Conservation (phyloP, 495 filamentous ascomycete species). For the Neurospora tetrasperma region DNA sequence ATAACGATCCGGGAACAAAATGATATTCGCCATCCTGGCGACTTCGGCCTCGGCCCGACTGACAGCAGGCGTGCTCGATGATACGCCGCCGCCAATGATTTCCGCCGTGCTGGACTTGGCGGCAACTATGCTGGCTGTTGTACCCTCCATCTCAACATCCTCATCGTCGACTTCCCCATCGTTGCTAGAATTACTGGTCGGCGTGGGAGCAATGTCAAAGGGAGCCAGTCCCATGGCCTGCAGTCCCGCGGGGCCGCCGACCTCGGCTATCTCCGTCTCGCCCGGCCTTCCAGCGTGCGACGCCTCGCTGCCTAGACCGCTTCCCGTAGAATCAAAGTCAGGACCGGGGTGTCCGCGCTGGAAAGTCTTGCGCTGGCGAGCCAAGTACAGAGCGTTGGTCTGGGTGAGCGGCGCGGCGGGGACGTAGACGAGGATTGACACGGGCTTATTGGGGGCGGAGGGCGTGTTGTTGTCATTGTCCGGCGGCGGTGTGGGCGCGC, state of each 20-base stretch:
- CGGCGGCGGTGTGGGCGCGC: slow-evolving; percentile 26
- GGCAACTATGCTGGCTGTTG: neutral
- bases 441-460: slow-evolving; percentile 3
- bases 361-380: slow-evolving; percentile 64
- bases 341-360: slow-evolving; percentile 53
- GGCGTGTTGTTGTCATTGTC: neutral
- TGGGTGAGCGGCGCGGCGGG: slow-evolving; percentile 75
- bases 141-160: slow-evolving; percentile 17
- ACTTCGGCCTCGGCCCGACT: slow-evolving; percentile 36
- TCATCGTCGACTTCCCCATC: slow-evolving; percentile 3
- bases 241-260: slow-evolving; percentile 34
- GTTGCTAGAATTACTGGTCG: slow-evolving; percentile 5
- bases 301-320: slow-evolving; percentile 36
- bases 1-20: slow-evolving; percentile 40
- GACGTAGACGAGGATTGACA: slow-evolving; percentile 56
- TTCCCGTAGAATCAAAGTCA: slow-evolving; percentile 53
- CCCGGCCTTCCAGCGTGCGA: slow-evolving; percentile 32
- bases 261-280: slow-evolving; percentile 37
- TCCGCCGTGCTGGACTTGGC: neutral
- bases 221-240: slow-evolving; percentile 41
- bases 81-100: neutral
- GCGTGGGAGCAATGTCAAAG: slow-evolving; percentile 28
- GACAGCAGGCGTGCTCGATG: slow-evolving; percentile 10
- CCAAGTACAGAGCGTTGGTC: slow-evolving; percentile 66
- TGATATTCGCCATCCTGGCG: slow-evolving; percentile 39